Evolutionary conservation across 306 rosid genomes (phyloP).

Genomic region (Castanopsis chinensis): DNA sequence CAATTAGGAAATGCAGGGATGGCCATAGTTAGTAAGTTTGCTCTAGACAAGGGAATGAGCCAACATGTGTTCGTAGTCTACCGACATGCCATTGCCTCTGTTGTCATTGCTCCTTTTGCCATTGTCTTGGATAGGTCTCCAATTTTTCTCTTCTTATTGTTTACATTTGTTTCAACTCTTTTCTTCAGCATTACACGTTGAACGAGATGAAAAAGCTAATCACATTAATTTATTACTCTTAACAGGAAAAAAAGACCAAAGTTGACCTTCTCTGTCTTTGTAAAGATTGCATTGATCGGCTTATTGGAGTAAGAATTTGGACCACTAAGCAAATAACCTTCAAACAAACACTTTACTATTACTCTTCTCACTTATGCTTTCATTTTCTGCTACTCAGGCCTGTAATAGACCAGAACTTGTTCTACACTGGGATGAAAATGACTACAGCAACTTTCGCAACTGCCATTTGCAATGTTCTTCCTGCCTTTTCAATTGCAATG

Average conservation of each 20-base stretch:
- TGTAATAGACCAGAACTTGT: constrained; percentile 59
- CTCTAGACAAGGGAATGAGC: constrained; percentile 49
- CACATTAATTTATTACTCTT: neutral
- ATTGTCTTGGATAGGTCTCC: constrained; percentile 43
- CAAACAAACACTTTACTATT: neutral
- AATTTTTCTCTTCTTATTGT: neutral
- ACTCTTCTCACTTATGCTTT: neutral
- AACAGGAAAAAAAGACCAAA: constrained; percentile 49
- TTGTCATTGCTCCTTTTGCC: constrained; percentile 47
- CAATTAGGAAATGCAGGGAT: constrained; percentile 55
- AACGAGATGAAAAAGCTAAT: neutral
- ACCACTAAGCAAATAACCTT: neutral
- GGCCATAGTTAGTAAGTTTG: constrained; percentile 34
- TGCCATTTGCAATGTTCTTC: constrained; percentile 6
- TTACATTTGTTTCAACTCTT: neutral
- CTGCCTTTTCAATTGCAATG: constrained; percentile 30
- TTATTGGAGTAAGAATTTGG: constrained; percentile 37
- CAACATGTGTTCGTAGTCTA: constrained; percentile 40
- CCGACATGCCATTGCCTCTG: constrained; percentile 40
- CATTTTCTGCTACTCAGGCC: constrained; percentile 36
- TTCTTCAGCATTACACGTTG: neutral
- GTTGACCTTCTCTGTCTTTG: constrained; percentile 37
- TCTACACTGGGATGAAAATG: constrained; percentile 43
- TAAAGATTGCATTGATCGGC: constrained; percentile 36
- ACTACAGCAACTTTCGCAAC: constrained; percentile 22